Conservation (phyloP, 805 yeast species). For the Kodamaea kaohsiungensis region DNA sequence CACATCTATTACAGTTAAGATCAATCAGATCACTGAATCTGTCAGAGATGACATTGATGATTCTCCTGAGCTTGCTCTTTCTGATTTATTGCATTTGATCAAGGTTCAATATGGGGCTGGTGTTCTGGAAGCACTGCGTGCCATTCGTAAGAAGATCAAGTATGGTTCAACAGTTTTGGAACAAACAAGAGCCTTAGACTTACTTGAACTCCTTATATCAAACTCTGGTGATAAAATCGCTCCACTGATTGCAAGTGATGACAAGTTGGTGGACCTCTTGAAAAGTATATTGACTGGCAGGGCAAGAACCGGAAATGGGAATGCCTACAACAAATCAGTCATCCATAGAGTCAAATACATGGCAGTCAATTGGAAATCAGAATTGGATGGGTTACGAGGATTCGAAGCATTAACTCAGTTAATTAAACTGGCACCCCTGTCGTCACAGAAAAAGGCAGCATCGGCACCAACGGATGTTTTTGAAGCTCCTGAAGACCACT, state of each 20-base stretch:
- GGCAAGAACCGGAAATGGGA: conserved; percentile 35
- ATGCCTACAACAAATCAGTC: conserved; percentile 42
- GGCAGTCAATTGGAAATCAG: conserved; percentile 68
- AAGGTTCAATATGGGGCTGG: conserved; percentile 37
- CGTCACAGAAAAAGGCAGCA: background rate
- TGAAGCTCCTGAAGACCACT: background rate
- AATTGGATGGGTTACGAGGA: conserved; percentile 50
- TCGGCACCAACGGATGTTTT: conserved; percentile 6
- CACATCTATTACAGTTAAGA: conserved; percentile 67
- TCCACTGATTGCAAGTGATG: conserved; percentile 60
- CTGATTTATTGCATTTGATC: conserved; percentile 58
- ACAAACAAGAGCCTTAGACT: conserved; percentile 62
- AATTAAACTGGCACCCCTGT: conserved; percentile 5
- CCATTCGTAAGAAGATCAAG: conserved; percentile 83
- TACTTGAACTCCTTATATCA: conserved; percentile 40
- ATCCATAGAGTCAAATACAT: conserved; percentile 49
- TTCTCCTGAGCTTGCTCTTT: conserved; percentile 47
- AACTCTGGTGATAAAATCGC: conserved; percentile 46
- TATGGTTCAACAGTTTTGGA: conserved; percentile 65
- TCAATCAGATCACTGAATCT: conserved; percentile 52
- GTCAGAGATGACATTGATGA: conserved; percentile 41
- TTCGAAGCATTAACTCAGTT: conserved; percentile 46
- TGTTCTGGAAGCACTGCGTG: conserved; percentile 81
- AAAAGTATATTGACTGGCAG: conserved; percentile 46
- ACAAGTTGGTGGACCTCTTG: conserved; percentile 64